Percentiles rank a stretch among this genome's conserved stretches.
Evolutionary conservation across 345 rosid species (phyloP).

Genomic region (Rhodamnia argentea): DNA sequence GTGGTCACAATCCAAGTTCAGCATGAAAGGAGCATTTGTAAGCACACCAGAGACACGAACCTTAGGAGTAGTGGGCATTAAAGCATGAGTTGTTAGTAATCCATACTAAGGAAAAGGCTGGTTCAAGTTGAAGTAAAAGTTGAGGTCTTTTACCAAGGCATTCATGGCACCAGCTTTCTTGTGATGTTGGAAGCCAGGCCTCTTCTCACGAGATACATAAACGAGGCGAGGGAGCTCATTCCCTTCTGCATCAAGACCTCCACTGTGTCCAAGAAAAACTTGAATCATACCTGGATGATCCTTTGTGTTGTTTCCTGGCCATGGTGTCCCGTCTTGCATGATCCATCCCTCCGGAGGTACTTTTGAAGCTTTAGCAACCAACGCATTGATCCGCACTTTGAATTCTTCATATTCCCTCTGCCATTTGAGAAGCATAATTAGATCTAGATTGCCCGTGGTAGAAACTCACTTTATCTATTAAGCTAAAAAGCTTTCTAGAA

Average conservation of each 20-base stretch:
- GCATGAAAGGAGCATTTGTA: conserved; percentile 85
- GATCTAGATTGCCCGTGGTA: neutral
- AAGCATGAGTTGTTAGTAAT: neutral
- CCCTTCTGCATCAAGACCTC: conserved; percentile 78
- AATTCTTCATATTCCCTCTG: conserved; percentile 97
- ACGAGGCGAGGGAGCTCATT: conserved; percentile 79
- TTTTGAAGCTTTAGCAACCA: conserved; percentile 80
- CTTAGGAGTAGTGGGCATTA: conserved; percentile 18
- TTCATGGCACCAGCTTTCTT: conserved; percentile 99
- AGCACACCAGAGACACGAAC: conserved; percentile 63
- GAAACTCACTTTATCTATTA: neutral
- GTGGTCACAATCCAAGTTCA: conserved; percentile 91
- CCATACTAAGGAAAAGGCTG: neutral
- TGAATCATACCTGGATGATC: conserved; percentile 99
- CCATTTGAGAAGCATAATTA: neutral
- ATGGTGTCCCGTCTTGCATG: conserved; percentile 98
- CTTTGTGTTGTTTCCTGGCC: conserved; percentile 99
- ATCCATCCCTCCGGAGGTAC: conserved; percentile 96
- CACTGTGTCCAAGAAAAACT: conserved; percentile 82
- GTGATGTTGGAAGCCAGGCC: conserved; percentile 84
- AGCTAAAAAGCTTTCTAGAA: neutral
- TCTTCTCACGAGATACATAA: conserved; percentile 85
- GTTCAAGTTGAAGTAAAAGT: neutral
- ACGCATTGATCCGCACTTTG: conserved; percentile 81
- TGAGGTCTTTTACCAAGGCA: conserved; percentile 52